A percentile compares a stretch with the other conserved stretches of the same genome.
Conservation (phyloP, 805 yeast genomes). For the Cyberlindnera euphorbiiphila region DNA sequence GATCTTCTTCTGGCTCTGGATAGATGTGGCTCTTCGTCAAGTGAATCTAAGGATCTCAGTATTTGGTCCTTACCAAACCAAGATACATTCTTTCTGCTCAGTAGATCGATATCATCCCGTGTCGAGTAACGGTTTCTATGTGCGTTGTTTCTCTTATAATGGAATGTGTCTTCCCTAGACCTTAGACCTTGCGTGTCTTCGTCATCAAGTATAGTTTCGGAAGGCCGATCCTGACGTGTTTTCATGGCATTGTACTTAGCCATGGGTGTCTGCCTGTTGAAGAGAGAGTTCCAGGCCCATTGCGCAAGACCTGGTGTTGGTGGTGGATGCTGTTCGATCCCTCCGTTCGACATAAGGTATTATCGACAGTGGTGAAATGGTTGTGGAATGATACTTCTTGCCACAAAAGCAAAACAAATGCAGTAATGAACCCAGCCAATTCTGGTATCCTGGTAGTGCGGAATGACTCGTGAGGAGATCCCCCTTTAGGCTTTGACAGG, state of each 20-base stretch:
- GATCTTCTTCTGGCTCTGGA: background rate
- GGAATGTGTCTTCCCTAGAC: slow-evolving; percentile 18
- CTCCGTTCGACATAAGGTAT: slow-evolving; percentile 1
- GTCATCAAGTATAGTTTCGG: background rate
- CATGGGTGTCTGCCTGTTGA: slow-evolving; percentile 25
- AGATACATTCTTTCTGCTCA: slow-evolving; percentile 13
- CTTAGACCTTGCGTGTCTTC: slow-evolving; percentile 8
- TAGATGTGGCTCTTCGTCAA: slow-evolving; percentile 3
- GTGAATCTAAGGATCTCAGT: slow-evolving; percentile 11
- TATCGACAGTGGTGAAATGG: background rate
- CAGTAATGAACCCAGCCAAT: too few species aligned
- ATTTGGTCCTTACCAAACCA: slow-evolving; percentile 14
- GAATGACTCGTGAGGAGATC: too few species aligned
- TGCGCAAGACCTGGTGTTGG: slow-evolving; percentile 28
- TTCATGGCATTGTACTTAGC: slow-evolving; percentile 24
- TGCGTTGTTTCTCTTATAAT: slow-evolving; percentile 8
- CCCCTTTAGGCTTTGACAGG: too few species aligned
- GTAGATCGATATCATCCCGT: slow-evolving; percentile 3
- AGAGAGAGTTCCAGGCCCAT: slow-evolving; percentile 27
- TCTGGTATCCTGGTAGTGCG: too few species aligned
- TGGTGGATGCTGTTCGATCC: slow-evolving; percentile 16
- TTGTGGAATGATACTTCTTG: too few species aligned
- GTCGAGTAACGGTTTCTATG: slow-evolving; percentile 1
- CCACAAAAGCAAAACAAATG: too few species aligned
- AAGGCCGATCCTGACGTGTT: slow-evolving; percentile 1